A percentile compares a stretch with the other conserved stretches of the same genome.
phyloP scores from a whole-genome alignment of 768 basidiomycete species.

The Boletus huronensis region DNA sequence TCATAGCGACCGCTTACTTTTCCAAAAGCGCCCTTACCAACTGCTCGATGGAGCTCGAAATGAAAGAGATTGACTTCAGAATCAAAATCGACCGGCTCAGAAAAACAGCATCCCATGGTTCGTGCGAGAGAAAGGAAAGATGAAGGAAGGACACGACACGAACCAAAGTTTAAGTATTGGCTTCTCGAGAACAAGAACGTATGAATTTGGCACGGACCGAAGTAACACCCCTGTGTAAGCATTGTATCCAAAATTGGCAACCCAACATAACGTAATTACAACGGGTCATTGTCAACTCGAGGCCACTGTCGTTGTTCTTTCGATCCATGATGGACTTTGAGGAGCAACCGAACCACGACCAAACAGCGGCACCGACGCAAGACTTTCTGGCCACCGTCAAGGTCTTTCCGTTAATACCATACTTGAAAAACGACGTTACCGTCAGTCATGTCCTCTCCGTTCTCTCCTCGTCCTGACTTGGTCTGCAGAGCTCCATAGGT shows the following conservation, averaged over 20 bases:
- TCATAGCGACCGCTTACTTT: slow-evolving; percentile 54
- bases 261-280: not conserved
- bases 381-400: slow-evolving; percentile 59
- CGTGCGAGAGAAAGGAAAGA: slow-evolving; percentile 36
- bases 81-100: slow-evolving; percentile 83
- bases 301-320: slow-evolving; percentile 1
- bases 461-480: slow-evolving; percentile 8
- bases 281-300: not conserved
- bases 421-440: slow-evolving; percentile 63
- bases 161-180: slow-evolving; percentile 23
- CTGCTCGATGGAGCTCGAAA: slow-evolving; percentile 92
- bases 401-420: slow-evolving; percentile 79
- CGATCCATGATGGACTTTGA: slow-evolving; percentile 39
- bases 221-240: slow-evolving; percentile 3
- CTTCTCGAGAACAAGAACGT: slow-evolving; percentile 35
- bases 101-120: slow-evolving; percentile 58
- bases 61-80: slow-evolving; percentile 87
- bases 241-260: slow-evolving; percentile 27
- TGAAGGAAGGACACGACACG: slow-evolving; percentile 23
- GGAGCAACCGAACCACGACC: slow-evolving; percentile 25
- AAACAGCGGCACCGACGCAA: slow-evolving; percentile 48
- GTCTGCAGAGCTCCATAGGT: slow-evolving; percentile 28
- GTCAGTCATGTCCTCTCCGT: slow-evolving; percentile 42
- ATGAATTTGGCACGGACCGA: slow-evolving; percentile 24
- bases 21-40: slow-evolving; percentile 97